Conservation (phyloP, 73 alveolate species). For the Symbiodinium pilosum region DNA sequence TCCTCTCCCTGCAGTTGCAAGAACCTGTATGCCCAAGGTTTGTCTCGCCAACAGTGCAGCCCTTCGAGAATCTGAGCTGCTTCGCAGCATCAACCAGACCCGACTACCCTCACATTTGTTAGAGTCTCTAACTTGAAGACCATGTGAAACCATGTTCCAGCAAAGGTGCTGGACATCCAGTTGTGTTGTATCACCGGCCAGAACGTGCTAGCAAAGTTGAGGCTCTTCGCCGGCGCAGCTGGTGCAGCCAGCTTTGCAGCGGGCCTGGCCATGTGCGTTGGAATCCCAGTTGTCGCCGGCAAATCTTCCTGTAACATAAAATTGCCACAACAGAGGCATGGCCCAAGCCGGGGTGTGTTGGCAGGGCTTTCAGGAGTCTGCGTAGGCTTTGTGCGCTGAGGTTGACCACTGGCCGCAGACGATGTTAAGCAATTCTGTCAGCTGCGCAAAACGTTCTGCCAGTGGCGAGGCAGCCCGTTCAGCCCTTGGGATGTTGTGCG, state of each 20-base stretch:
- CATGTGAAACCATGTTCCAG: neutral
- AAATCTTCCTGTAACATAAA: no score
- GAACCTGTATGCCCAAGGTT: conserved; percentile 22
- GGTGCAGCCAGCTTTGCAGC: conserved; percentile 5
- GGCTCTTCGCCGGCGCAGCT: neutral
- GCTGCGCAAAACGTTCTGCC: neutral
- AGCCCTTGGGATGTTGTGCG: no score
- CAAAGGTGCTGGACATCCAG: neutral
- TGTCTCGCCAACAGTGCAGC: conserved; percentile 70
- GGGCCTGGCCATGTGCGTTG: neutral
- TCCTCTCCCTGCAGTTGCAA: no score
- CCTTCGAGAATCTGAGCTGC: conserved; percentile 72
- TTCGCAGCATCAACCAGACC: neutral
- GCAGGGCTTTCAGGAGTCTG: no score
- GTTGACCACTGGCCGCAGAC: neutral
- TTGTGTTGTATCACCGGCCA: no score
- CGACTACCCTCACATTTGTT: neutral
- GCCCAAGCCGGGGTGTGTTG: no score
- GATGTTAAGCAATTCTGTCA: neutral
- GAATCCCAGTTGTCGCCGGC: neutral
- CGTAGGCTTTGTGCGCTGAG: neutral
- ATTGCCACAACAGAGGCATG: no score
- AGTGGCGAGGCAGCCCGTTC: neutral
- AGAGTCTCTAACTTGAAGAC: neutral
- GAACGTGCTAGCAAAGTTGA: no score